Percentiles rank a stretch among this genome's conserved stretches.
Evolutionary conservation across 1,139 yeast species (phyloP).

Genomic region (Geotrichum armillariae): DNA sequence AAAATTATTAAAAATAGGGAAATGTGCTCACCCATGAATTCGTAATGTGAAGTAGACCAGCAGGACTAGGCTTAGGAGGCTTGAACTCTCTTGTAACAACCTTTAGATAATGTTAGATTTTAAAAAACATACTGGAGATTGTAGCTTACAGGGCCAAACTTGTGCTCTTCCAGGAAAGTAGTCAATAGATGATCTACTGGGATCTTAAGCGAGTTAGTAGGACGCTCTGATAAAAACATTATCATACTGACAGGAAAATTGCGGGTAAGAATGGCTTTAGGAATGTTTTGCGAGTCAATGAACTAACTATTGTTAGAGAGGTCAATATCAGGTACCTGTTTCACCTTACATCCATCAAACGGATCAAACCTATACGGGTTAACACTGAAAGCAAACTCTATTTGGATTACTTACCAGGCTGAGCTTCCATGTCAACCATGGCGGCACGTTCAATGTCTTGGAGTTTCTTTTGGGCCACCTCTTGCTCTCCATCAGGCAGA

Average conservation of each 20-base stretch:
- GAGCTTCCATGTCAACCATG: slow-evolving; percentile 59
- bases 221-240: neutral
- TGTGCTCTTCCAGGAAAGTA: slow-evolving; percentile 44
- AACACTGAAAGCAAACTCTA: neutral
- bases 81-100: slow-evolving; percentile 56
- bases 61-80: slow-evolving; percentile 67
- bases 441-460: slow-evolving; percentile 54
- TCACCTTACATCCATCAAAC: slow-evolving; percentile 35
- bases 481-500: slow-evolving; percentile 43
- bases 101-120: slow-evolving; percentile 14
- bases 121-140: neutral
- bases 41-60: slow-evolving; percentile 57
- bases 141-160: slow-evolving; percentile 47
- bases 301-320: slow-evolving; percentile 33
- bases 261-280: slow-evolving; percentile 60
- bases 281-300: slow-evolving; percentile 39
- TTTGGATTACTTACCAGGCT: slow-evolving; percentile 42
- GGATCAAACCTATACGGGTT: slow-evolving; percentile 32
- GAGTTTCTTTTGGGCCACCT: slow-evolving; percentile 49
- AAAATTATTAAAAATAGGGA: neutral
- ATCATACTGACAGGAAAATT: slow-evolving; percentile 44
- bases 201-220: slow-evolving; percentile 26
- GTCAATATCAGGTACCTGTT: neutral
- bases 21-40: slow-evolving; percentile 40
- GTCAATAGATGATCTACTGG: slow-evolving; percentile 53